phyloP scores from a whole-genome alignment of 2,329 filamentous ascomycete species.

The Coniochaeta sp. region DNA sequence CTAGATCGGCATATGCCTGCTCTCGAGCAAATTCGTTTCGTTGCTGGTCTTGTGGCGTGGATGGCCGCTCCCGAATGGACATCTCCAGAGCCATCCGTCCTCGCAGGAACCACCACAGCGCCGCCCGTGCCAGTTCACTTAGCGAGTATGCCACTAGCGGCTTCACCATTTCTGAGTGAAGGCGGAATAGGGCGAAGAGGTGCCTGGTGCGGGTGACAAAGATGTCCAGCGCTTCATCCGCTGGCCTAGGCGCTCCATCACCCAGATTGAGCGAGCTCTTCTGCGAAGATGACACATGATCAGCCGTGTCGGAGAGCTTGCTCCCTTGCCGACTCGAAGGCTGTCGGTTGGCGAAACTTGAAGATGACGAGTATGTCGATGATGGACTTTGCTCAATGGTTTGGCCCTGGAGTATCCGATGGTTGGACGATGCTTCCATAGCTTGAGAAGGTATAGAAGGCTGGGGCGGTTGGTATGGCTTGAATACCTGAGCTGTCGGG shows the following conservation, averaged over 20 bases:
- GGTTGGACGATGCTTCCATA: conserved; percentile 3
- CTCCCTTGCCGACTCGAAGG: conserved; percentile 14
- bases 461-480: background rate
- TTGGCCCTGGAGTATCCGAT: conserved; percentile 5
- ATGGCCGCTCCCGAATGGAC: conserved; percentile 58
- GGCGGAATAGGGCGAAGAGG: conserved; percentile 66
- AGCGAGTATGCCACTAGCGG: conserved; percentile 57
- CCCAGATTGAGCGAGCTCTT: conserved; percentile 29
- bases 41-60: conserved; percentile 43
- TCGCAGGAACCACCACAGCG: conserved; percentile 84
- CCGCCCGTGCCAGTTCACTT: conserved; percentile 63
- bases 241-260: conserved; percentile 36
- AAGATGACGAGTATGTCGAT: conserved; percentile 16
- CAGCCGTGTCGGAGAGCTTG: conserved; percentile 15
- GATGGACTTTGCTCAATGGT: conserved; percentile 33
- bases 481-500: background rate
- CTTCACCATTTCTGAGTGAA: conserved; percentile 68
- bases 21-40: conserved; percentile 51
- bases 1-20: conserved; percentile 79
- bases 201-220: conserved; percentile 68
- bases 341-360: conserved; percentile 18
- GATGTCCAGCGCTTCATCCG: conserved; percentile 59
- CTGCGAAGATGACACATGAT: conserved; percentile 10
- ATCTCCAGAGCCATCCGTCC: conserved; percentile 70
- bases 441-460: background rate